Evolutionary conservation across 306 rosid species (phyloP), one percentile per base, ranked within the genome.

Genomic region (Sophora flavescens): DNA sequence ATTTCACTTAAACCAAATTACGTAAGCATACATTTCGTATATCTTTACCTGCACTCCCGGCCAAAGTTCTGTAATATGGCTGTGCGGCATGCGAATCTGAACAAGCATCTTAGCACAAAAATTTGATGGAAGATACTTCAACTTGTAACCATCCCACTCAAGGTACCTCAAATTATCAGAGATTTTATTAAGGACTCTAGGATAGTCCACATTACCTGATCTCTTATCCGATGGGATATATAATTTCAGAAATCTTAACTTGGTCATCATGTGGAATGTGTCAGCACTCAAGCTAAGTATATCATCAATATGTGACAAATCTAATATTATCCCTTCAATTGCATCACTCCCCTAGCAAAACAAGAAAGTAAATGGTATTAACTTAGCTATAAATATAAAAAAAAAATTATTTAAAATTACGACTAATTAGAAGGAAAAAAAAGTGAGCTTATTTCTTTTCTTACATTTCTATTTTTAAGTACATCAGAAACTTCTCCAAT

Each of bases 251-350:
- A 78, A 59, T 22, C 45, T 35, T 10, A 78, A 18, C 1, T 47
- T 60, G 3, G 2, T 8, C 82, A 78, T 78, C 33, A 18, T 47
- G 9, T 5, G 32, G 1, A 69, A 78, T 10, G 36, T 3, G 3
- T 48, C 15, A 9, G 4, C 13, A 2, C n/a, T 59, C 13, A 69
- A 78, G 3, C 4, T 41, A 41, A 41, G 42, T 2, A 48, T 0
- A 28, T 48, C 54, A 33, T 13, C 8, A 28, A 61, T 8, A 59
- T 35, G 42, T 8, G 74, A 64, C 18, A 16, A 8, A 35, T 78
- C 15, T 60, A 59, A 61, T 0, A 2, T 10, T 60, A 69, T 78
- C 14, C 76, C 63, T 58, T 68, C 9, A 57, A 57, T 6, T 15
- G 16, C 10, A 17, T 68, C 30, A 8, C 16, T 45, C 14, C 32